Evolutionary conservation across 2,329 filamentous ascomycete genomes (phyloP), one percentile per base, ranked within the genome.

Genomic region (Aspergillus bombycis): DNA sequence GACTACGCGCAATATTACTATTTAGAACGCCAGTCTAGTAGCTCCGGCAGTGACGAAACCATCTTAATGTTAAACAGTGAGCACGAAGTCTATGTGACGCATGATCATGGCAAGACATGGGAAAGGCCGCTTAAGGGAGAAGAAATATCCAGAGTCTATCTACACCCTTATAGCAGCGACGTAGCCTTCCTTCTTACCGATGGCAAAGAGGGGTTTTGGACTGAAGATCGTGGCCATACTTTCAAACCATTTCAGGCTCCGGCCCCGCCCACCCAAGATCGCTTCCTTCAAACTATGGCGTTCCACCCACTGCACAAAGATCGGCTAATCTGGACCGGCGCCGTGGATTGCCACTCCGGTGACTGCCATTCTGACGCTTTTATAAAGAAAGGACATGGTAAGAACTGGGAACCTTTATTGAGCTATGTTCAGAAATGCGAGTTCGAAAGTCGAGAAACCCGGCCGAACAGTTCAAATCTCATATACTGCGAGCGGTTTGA

Each of bases 71-170:
- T 82, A 64, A 89, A 82, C 58, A 79, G 84, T 64, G 77, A 84
- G 55, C 80, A 85, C 14, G 82, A 89, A 57, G 84, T 96, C 21
- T 93, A 85, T 78, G 84, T 96, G 61, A 91, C 92, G 0, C 86
- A 89, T 60, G 89, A 99, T 74, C 94, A 97, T 72, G 95, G 95
- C 72, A 96, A 96, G 80, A 89, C 80, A 2, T 99, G 95, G 94
- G 81, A 88, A 28, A 82, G 84, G 59, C 88, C 89, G 52, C 84
- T 96, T 3, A 83, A 91, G 62, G 87, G 88, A 36, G 88, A 94
- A 68, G 82, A 88, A 2, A 87, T 98, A 62, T 81, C 85, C 52
- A 83, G 81, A 23, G 92, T 99, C 68, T 85, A 90, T 62, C 91
- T 91, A 28, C 93, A 99, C 74, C 84, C 84, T 55, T 91, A 93